Conservation (phyloP, 805 yeast genomes). For the Ogataea populi-albae region DNA sequence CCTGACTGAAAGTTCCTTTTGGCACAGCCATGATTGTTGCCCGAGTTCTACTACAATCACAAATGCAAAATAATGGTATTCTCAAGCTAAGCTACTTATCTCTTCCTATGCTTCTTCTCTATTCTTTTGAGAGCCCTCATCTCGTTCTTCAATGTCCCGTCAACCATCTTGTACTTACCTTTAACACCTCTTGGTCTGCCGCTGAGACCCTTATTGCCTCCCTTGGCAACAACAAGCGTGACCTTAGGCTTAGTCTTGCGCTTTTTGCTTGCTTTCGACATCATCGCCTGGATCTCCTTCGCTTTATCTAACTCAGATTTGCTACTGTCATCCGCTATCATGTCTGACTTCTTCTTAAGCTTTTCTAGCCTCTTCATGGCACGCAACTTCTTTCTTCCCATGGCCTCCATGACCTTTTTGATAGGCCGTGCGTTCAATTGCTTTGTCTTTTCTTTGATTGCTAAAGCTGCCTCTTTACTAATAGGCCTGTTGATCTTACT, state of each 20-base stretch:
- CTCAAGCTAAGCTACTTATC: no score
- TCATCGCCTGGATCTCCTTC: constrained; percentile 82
- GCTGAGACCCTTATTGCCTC: constrained; percentile 76
- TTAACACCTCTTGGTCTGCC: constrained; percentile 97
- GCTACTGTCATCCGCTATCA: constrained; percentile 81
- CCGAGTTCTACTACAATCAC: no score
- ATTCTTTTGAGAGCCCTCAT: constrained; percentile 89
- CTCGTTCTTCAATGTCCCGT: constrained; percentile 96
- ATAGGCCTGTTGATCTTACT: constrained; percentile 86
- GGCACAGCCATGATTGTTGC: no score
- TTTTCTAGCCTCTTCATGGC: constrained; percentile 84
- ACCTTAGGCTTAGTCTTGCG: constrained; percentile 72
- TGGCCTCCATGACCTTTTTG: constrained; percentile 97
- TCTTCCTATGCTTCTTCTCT: constrained; percentile 78
- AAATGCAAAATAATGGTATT: no score
- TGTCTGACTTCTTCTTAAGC: constrained; percentile 87
- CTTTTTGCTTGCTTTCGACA: constrained; percentile 76
- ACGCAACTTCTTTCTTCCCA: constrained; percentile 93
- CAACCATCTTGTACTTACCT: constrained; percentile 99
- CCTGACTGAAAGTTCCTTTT: no score
- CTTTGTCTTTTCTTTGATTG: constrained; percentile 69
- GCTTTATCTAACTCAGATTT: constrained; percentile 94
- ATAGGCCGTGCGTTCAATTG: constrained; percentile 96
- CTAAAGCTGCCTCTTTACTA: constrained; percentile 88
- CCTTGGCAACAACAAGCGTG: constrained; percentile 84